Conservation (phyloP, 257 asterid genomes). For the Nicotiana benthamiana region DNA sequence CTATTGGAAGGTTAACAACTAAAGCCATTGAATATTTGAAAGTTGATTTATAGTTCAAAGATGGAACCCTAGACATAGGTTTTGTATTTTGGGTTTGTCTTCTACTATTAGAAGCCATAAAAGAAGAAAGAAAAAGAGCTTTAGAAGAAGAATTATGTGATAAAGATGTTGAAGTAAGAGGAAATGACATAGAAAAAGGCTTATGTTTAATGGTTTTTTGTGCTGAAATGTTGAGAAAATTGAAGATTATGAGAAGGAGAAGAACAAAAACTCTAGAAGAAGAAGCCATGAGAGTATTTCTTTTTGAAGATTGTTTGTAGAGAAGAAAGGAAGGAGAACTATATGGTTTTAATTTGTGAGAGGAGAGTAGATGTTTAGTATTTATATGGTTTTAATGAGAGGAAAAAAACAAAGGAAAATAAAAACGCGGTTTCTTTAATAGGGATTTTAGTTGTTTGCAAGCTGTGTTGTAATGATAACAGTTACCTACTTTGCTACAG, state of each 20-base stretch:
- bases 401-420: constrained; percentile 12
- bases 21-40: constrained; percentile 79
- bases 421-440: constrained; percentile 6
- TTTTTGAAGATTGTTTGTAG: background rate
- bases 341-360: background rate
- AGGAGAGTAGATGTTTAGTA: constrained; percentile 13
- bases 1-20: constrained; percentile 68
- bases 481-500: background rate
- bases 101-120: background rate
- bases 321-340: background rate
- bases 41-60: constrained; percentile 40
- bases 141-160: constrained; percentile 27
- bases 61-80: background rate
- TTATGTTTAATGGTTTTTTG: background rate
- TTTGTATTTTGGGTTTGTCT: background rate
- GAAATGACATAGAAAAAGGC: constrained; percentile 38
- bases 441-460: background rate
- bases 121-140: constrained; percentile 26
- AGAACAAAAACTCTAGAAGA: constrained; percentile 7
- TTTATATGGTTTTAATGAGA: constrained; percentile 26
- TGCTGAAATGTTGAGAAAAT: constrained; percentile 8
- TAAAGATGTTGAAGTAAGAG: constrained; percentile 36
- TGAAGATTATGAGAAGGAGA: constrained; percentile 3
- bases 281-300: constrained; percentile 31
- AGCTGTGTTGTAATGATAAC: constrained; percentile 10